Evolutionary conservation across 208 protist species (phyloP).

Genomic region (Acanthamoeba healyi): DNA sequence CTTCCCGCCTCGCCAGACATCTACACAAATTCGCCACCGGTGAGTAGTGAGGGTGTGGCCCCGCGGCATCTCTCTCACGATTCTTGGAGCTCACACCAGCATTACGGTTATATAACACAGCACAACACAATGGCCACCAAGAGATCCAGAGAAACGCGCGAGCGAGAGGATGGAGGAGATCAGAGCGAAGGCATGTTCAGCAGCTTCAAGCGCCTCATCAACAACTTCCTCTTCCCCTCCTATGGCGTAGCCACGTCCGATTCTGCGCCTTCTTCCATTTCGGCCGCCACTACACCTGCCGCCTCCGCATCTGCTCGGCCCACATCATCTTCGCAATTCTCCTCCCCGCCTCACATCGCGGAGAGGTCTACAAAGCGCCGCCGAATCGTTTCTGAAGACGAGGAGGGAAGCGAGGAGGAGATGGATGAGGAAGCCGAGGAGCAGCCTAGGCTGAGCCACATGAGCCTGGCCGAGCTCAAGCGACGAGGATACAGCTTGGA

Average conservation of each 20-base stretch:
- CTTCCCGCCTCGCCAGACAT: no score
- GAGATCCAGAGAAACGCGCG: background rate
- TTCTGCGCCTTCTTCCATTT: background rate
- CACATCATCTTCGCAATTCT: background rate
- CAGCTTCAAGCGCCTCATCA: constrained; percentile 20
- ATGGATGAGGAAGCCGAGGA: constrained; percentile 1
- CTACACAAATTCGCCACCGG: no score
- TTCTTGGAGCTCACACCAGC: background rate
- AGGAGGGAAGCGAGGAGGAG: background rate
- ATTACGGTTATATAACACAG: background rate
- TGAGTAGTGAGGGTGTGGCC: no score
- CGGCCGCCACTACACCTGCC: background rate
- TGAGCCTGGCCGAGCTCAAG: background rate
- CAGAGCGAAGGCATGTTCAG: background rate
- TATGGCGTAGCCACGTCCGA: background rate
- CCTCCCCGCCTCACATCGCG: background rate
- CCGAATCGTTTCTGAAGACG: background rate
- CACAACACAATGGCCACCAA: background rate
- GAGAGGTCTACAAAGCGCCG: background rate
- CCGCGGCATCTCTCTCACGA: no score
- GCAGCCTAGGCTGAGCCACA: background rate
- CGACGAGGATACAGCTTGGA: background rate
- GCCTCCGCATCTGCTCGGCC: no score
- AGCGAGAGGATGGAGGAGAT: background rate
- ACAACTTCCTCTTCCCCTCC: constrained; percentile 48